A percentile compares a stretch with the other conserved stretches of the same genome.
phyloP scores from a whole-genome alignment of 768 basidiomycete genomes.

The Lactarius pseudohatsudake region DNA sequence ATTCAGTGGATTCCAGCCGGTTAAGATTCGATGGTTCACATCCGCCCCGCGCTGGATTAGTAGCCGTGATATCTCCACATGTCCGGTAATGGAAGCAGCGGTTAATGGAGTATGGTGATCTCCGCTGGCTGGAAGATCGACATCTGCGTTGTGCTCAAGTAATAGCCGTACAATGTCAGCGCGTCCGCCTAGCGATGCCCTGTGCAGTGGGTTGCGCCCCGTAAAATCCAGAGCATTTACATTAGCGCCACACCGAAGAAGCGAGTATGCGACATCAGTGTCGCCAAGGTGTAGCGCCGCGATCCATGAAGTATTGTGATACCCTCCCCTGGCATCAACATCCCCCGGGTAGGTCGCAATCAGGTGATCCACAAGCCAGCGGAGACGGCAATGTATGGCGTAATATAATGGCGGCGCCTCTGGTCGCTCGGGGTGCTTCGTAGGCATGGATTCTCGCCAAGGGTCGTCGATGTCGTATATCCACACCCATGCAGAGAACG shows the following conservation, averaged over 20 bases:
- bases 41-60: no score
- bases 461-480: not conserved
- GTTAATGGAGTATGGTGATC: no score
- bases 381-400: not conserved
- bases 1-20: no score
- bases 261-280: not conserved
- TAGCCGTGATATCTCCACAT: no score
- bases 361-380: not conserved
- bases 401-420: constrained; percentile 6
- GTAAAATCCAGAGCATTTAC: not conserved
- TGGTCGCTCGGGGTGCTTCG: not conserved
- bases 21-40: no score
- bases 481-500: constrained; percentile 5
- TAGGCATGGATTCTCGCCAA: not conserved
- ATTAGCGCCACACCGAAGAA: not conserved
- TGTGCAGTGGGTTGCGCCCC: not conserved
- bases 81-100: no score
- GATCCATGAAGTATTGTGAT: not conserved
- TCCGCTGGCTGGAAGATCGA: not conserved
- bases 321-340: not conserved
- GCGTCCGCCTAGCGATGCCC: not conserved
- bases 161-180: not conserved
- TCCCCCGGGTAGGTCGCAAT: not conserved
- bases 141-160: constrained; percentile 5
- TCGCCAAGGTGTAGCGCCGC: not conserved